Base-by-base conservation (phyloP, 192 early-diverging fungal species). In the Coemansia aciculifera region DNA sequence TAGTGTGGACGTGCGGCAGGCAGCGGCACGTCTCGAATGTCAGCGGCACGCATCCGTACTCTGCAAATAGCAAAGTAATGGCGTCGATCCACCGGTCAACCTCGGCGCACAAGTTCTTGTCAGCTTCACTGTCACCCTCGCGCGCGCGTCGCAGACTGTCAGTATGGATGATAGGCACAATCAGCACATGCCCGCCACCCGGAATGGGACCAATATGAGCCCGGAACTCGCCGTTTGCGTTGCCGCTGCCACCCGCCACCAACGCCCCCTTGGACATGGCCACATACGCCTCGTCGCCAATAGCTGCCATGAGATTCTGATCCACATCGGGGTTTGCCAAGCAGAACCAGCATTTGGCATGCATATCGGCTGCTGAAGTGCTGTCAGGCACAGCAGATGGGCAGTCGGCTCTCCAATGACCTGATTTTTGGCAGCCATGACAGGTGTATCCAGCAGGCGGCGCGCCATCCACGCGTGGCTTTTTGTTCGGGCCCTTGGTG, bases 271-370 rank as follows among this genome's bases (percentile, higher is more conserved):
- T 97, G 34, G 97, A 89, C 66, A 94, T 78, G 12, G 95, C 89
- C 36, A 92, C 59, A 66, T 98, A 98, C 7, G 88, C 81, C 62
- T 97, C 91, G 19, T 83, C 78, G 4, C 89, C 91, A 75, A 97
- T 91, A 1, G 90, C 87, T 2, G 90, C 87, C 71, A 98, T 93
- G 64, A 98, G 83, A 56, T 97, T 94, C 78, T 94, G 93, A 69
- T 91, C 92, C 24, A 96, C 79, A 40, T 91, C 89, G 1, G 96
- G 95, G 67, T 94, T 96, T 0, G 93, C 86, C 51, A 98, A 81
- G 73, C 97, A 98, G 77, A 98, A 98, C 97, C 97, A 98, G 80
- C 97, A 98, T 4, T 89, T 84, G 32, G 69, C 32, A 19, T 57
- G 66, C 43, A 32, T 32, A 13, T 59, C 29, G 43, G 59, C 44